Evolutionary conservation across 2,329 filamentous ascomycete genomes (phyloP).

Genomic region (Talaromyces verruculosus): DNA sequence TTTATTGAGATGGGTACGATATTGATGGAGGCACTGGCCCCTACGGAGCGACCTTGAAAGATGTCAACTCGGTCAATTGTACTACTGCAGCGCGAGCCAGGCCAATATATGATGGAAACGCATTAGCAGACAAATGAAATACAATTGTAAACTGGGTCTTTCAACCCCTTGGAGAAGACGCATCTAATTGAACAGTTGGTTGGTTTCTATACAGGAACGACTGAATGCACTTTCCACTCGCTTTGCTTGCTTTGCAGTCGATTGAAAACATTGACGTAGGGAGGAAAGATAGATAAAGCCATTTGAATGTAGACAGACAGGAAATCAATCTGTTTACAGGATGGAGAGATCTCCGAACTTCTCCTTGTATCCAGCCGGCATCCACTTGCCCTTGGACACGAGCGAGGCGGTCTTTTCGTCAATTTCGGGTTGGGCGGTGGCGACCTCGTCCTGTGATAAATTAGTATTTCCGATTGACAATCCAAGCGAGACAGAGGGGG

Average conservation of each 20-base stretch:
- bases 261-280: background rate
- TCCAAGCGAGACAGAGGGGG: background rate
- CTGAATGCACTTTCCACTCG: constrained; percentile 25
- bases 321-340: constrained; percentile 61
- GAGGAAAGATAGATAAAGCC: background rate
- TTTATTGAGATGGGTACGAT: no score
- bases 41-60: background rate
- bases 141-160: constrained; percentile 15
- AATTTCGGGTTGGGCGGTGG: constrained; percentile 89
- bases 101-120: background rate
- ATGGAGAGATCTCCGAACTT: constrained; percentile 97
- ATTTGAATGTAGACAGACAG: background rate
- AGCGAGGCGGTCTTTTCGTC: constrained; percentile 94
- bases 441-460: constrained; percentile 78
- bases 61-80: background rate
- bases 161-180: constrained; percentile 3
- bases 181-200: constrained; percentile 35
- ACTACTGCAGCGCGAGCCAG: background rate
- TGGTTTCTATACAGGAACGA: constrained; percentile 41
- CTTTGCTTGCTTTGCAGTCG: constrained; percentile 22
- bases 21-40: background rate
- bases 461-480: constrained; percentile 11
- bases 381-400: constrained; percentile 97
- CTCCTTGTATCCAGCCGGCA: constrained; percentile 99
- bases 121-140: constrained; percentile 18